phyloP scores from a whole-genome alignment of 768 basidiomycete genomes.

The Tylopilus felleus region DNA sequence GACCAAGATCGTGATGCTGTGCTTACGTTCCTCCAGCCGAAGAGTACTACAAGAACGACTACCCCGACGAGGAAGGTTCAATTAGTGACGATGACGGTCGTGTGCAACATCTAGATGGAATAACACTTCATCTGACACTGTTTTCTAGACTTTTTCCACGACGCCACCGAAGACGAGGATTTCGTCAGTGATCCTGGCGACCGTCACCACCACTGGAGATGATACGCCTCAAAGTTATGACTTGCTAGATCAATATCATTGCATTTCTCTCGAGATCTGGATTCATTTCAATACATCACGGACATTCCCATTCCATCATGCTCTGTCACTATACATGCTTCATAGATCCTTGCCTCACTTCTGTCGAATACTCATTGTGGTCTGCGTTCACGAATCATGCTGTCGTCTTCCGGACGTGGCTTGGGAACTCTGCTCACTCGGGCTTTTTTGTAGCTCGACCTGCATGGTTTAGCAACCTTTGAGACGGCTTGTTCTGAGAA shows the following conservation, averaged over 20 bases:
- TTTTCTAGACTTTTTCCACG: slow-evolving; percentile 55
- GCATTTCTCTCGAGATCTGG: slow-evolving; percentile 19
- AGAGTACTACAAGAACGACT: slow-evolving; percentile 83
- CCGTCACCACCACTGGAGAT: slow-evolving; percentile 34
- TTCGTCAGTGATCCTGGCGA: slow-evolving; percentile 30
- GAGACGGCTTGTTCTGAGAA: not conserved
- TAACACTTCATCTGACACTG: not conserved
- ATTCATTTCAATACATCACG: slow-evolving; percentile 19
- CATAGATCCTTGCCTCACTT: slow-evolving; percentile 4
- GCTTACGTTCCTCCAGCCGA: slow-evolving; percentile 47
- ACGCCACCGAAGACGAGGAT: slow-evolving; percentile 49
- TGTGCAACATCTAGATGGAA: slow-evolving; percentile 13
- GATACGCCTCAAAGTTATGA: slow-evolving; percentile 8
- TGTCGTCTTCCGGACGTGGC: not conserved
- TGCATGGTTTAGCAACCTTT: slow-evolving; percentile 7
- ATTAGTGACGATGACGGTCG: slow-evolving; percentile 39
- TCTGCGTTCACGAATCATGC: not conserved
- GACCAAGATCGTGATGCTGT: not conserved
- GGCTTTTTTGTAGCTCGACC: slow-evolving; percentile 23
- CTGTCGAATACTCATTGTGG: not conserved
- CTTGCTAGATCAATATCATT: slow-evolving; percentile 13
- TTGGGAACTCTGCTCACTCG: slow-evolving; percentile 9
- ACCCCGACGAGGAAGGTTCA: slow-evolving; percentile 66
- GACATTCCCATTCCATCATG: slow-evolving; percentile 14
- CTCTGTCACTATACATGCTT: slow-evolving; percentile 16